A percentile compares a stretch with the other conserved stretches of the same genome.
Conservation (phyloP, 2,329 filamentous ascomycete species). For the Fusarium nelsonii region DNA sequence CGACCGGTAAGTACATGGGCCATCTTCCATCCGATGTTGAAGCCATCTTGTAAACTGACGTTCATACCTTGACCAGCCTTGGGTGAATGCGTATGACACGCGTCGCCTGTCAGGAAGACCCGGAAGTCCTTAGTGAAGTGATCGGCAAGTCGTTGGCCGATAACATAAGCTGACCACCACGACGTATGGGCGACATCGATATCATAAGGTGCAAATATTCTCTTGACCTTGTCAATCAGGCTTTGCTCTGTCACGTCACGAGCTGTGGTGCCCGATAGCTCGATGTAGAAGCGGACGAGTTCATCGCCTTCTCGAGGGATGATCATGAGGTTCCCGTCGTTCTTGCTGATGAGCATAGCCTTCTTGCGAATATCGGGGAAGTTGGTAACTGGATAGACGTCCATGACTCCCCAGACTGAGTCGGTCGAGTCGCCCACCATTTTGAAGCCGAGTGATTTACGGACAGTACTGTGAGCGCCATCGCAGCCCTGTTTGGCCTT, state of each 20-base stretch:
- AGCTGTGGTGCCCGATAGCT: conserved; percentile 10
- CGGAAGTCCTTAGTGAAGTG: conserved; percentile 63
- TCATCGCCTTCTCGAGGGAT: conserved; percentile 46
- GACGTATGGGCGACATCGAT: conserved; percentile 53
- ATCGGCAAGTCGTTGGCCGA: conserved; percentile 66
- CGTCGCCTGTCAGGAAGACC: conserved; percentile 75
- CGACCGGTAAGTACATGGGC: conserved; percentile 56
- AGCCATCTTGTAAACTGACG: conserved; percentile 73
- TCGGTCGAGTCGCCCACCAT: conserved; percentile 48
- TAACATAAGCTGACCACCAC: conserved; percentile 62
- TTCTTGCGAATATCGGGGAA: conserved; percentile 49
- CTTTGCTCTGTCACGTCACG: conserved; percentile 22
- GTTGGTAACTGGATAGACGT: conserved; percentile 46
- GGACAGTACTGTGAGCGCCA: conserved; percentile 46
- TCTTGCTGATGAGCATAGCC: conserved; percentile 46
- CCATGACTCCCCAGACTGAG: conserved; percentile 49
- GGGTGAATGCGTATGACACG: conserved; percentile 67
- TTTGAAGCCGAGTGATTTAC: conserved; percentile 42
- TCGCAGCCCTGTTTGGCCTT: conserved; percentile 16
- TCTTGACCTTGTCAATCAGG: conserved; percentile 58
- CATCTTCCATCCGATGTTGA: conserved; percentile 69
- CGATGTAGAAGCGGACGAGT: conserved; percentile 45
- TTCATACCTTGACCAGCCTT: conserved; percentile 81
- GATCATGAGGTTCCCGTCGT: conserved; percentile 44
- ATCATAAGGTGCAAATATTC: conserved; percentile 66